phyloP scores from a whole-genome alignment of 2,329 filamentous ascomycete genomes.

The Pleoardoris graminearum region DNA sequence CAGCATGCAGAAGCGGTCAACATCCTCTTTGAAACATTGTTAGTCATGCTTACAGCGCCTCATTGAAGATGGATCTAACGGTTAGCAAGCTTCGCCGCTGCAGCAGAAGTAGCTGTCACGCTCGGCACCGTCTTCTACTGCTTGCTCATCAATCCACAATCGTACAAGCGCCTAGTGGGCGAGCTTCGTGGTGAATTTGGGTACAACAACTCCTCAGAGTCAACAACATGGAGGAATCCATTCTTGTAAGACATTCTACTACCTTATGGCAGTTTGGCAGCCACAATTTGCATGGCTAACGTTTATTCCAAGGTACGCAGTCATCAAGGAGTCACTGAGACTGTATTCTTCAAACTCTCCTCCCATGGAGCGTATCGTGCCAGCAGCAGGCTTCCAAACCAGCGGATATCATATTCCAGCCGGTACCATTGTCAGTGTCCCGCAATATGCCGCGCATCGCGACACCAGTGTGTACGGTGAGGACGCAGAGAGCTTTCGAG shows the following conservation, averaged over 20 bases:
- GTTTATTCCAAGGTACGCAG: not conserved
- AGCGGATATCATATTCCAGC: not conserved
- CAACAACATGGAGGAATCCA: not conserved
- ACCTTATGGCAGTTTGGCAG: no score
- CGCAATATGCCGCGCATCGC: not conserved
- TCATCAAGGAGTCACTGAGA: not conserved
- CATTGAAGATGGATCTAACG: not conserved
- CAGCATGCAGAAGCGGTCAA: not conserved
- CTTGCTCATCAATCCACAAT: not conserved
- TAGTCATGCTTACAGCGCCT: not conserved
- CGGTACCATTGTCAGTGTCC: not conserved
- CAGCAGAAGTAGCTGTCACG: not conserved
- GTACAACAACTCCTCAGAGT: no score
- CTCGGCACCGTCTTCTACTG: not conserved
- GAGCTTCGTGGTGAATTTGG: no score
- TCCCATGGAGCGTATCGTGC: not conserved
- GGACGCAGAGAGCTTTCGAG: not conserved
- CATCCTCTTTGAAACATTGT: not conserved
- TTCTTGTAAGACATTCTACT: not conserved
- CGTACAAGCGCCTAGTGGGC: no score
- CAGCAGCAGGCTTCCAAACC: not conserved
- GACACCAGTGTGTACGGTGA: not conserved
- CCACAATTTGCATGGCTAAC: no score
- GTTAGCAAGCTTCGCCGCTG: not conserved
- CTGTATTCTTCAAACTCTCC: not conserved